Evolutionary conservation across 805 yeast genomes (phyloP), one percentile per base, ranked within the genome.

Genomic region (Ogataea pignaliae): DNA sequence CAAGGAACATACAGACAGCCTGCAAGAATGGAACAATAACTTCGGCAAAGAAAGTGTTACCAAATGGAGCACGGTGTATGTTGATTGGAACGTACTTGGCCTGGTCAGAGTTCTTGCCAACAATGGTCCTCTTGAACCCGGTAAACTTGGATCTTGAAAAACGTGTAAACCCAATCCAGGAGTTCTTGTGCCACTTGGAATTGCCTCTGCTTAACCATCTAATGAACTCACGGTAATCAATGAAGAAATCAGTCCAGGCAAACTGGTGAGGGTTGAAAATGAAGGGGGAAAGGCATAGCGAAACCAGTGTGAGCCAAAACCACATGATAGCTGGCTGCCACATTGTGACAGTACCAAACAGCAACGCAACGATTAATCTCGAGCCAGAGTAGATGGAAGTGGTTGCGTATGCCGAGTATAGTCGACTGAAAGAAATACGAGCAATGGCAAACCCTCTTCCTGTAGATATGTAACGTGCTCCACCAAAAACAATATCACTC

Each of bases 401-500:
- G 3, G 76, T 69, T 1, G 90, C 85, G 69, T 87, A 91, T 34
- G 85, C 76, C 0, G 95, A 77, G 63, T 84, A 91, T 29, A 91
- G 68, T 3, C 73, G 71, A 15, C 82, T 68, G 63, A 91, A 91
- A 6, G 87, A 79, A 28, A 79, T 66, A 55, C 98, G 76, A 3
- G 89, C 76, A 16, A 88, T 88, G 2, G 98, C 96, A 70, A 90
- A 86, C 1, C 96, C 96, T 66, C 98, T 72, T 2, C 98, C 98
- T 2, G 97, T 88, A 10, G 96, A 82, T 50, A 91, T 85, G 59
- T 91, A 91, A 43, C 81, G 75, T 1, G 98, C 98, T 38, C 96
- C 96, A 3, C 98, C 98, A 66, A 85, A 83, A 1, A 89, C 75
- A 40, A 91, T 71, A 63, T 90, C 93, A 40, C 79, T 78, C 38